Evolutionary conservation across 768 basidiomycete species (phyloP), one percentile per base, ranked within the genome.

Genomic region (Dioszegia hungarica): DNA sequence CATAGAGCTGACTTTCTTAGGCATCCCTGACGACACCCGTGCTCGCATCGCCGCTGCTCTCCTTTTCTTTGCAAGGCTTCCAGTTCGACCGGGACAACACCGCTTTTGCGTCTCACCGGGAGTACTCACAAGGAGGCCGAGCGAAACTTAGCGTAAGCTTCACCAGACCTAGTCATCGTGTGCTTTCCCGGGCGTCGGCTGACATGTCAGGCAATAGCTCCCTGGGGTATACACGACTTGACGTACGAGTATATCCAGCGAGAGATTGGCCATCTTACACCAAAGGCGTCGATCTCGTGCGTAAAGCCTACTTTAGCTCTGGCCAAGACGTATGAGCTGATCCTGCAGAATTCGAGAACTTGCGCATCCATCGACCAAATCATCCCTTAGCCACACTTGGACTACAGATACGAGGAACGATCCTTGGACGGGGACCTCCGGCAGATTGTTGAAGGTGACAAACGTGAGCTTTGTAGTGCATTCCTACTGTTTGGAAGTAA

Each of bases 201-300:
- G 38, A 50, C 2, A 28, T 20, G 25, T 3, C 33, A 70, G 73
- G 66, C 69, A 11, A 59, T 65, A 33, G 53, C 61, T 12, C 74
- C 74, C 1, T 75, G 72, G 59, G 80, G 80, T 10, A 56, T 54
- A 1, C 89, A 95, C 67, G 90, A 95, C 68, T 61, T 92, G 11
- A 84, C 86, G 5, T 97, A 94, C 65, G 90, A 97, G 70, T 85
- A 84, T 17, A 84, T 87, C 1, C 75, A 88, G 51, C 80, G 95
- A 43, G 85, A 89, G 55, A 81, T 98, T 20, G 81, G 85, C 5
- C 80, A 81, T 39, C 80, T 98, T 27, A 78, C 81, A 8, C 84
- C 89, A 1, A 81, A 82, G 1, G 94, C 92, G 24, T 91, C 89
- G 1, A 79, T 93, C 38, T 88, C 87, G 91, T 89, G n/a, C n/a